Evolutionary conservation across 1,284 basidiomycete genomes (phyloP).

Genomic region (Entoloma clypeatum): DNA sequence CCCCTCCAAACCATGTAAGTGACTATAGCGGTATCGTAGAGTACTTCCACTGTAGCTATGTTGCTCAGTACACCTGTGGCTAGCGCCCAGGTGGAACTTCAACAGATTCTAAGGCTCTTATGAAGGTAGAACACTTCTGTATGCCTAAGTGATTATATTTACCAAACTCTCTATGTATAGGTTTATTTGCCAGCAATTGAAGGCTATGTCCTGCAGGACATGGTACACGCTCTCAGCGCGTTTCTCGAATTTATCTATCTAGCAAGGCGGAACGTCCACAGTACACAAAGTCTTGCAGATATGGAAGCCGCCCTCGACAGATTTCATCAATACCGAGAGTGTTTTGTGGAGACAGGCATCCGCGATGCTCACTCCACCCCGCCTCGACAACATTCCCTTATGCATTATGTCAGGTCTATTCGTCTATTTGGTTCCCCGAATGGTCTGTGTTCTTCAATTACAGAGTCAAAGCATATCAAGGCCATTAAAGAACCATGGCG

Average conservation of each 20-base stretch:
- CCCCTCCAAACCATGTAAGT: too few relatives aligned
- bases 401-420: slow-evolving; percentile 2
- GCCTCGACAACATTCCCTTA: slow-evolving; percentile 9
- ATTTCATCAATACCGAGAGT: slow-evolving; percentile 26
- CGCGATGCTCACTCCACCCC: slow-evolving; percentile 8
- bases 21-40: too few relatives aligned
- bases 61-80: too few relatives aligned
- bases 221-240: slow-evolving; percentile 6
- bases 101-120: too few relatives aligned
- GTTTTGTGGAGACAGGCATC: slow-evolving; percentile 27
- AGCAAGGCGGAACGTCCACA: slow-evolving; percentile 1
- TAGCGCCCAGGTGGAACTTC: too few relatives aligned
- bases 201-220: slow-evolving; percentile 10
- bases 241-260: slow-evolving; percentile 12
- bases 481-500: slow-evolving; percentile 6
- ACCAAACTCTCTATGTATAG: too few relatives aligned
- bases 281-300: slow-evolving; percentile 18
- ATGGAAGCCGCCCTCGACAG: slow-evolving; percentile 15
- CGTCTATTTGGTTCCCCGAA: slow-evolving; percentile 5
- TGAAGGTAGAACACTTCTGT: too few relatives aligned
- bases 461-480: slow-evolving; percentile 4
- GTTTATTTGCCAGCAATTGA: slow-evolving; percentile 7
- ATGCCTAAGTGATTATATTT: too few relatives aligned
- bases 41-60: too few relatives aligned
- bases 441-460: slow-evolving; percentile 1